Conservation (phyloP, 305 asterid genomes). For the Fraxinus ornus region DNA sequence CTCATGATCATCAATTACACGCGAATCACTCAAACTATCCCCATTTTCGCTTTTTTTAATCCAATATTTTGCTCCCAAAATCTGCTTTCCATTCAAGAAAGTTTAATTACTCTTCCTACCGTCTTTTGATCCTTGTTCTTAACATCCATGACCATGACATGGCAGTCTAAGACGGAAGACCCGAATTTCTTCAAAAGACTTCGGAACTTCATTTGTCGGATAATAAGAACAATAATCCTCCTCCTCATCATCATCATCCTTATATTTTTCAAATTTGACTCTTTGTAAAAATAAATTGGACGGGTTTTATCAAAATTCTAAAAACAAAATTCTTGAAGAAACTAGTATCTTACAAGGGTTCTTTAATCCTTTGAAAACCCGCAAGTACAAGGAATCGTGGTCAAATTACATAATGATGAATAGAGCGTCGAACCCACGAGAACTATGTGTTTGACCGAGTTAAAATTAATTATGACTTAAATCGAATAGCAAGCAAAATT, state of each 20-base stretch:
- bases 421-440: no score
- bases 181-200: constrained; percentile 41
- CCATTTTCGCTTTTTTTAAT: not conserved
- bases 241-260: constrained; percentile 24
- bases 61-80: constrained; percentile 52
- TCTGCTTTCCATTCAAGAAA: constrained; percentile 68
- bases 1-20: constrained; percentile 45
- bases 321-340: constrained; percentile 29
- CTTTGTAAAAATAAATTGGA: constrained; percentile 34
- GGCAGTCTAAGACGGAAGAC: constrained; percentile 48
- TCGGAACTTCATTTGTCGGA: constrained; percentile 37
- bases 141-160: constrained; percentile 20
- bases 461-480: no score
- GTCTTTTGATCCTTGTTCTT: not conserved
- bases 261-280: constrained; percentile 34
- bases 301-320: constrained; percentile 39
- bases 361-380: no score
- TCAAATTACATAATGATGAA: no score
- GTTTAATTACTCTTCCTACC: constrained; percentile 17
- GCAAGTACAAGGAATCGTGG: no score
- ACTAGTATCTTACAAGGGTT: not conserved
- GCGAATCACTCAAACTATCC: constrained; percentile 17
- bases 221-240: constrained; percentile 29
- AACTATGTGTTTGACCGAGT: no score
- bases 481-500: no score